Evolutionary conservation across 2,329 filamentous ascomycete species (phyloP).

Genomic region (Bipolaris cookei): DNA sequence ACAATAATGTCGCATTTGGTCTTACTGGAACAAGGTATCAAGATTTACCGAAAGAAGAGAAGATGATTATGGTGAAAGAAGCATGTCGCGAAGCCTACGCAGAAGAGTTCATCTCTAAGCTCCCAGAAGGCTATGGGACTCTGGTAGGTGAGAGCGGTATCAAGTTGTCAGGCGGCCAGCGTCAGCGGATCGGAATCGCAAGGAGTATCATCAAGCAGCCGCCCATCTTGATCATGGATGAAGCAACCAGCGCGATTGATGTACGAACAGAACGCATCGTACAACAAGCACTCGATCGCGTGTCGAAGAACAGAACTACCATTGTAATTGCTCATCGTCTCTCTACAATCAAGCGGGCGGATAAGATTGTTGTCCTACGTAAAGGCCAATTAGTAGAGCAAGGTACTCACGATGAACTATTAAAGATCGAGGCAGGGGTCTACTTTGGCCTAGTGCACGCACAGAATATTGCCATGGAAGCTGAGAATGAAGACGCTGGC

Average conservation of each 20-base stretch:
- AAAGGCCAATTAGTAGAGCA: constrained; percentile 74
- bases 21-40: constrained; percentile 55
- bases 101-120: constrained; percentile 46
- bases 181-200: constrained; percentile 81
- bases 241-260: constrained; percentile 74
- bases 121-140: constrained; percentile 70
- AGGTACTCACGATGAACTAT: constrained; percentile 75
- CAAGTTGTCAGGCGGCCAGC: constrained; percentile 81
- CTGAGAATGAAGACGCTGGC: constrained; percentile 26
- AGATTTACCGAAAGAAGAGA: constrained; percentile 60
- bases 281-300: constrained; percentile 63
- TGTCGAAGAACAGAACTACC: constrained; percentile 69
- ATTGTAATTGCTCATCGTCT: constrained; percentile 81
- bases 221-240: constrained; percentile 72
- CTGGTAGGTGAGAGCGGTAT: constrained; percentile 78
- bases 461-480: constrained; percentile 42
- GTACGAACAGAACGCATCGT: constrained; percentile 62
- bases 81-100: constrained; percentile 50
- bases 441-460: constrained; percentile 71
- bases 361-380: constrained; percentile 78
- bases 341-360: constrained; percentile 77
- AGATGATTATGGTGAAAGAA: constrained; percentile 60
- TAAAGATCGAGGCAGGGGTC: constrained; percentile 65
- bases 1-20: constrained; percentile 50
- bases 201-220: constrained; percentile 72